Conservation (phyloP, 768 basidiomycete genomes). For the Hemileccinum rubropunctum region DNA sequence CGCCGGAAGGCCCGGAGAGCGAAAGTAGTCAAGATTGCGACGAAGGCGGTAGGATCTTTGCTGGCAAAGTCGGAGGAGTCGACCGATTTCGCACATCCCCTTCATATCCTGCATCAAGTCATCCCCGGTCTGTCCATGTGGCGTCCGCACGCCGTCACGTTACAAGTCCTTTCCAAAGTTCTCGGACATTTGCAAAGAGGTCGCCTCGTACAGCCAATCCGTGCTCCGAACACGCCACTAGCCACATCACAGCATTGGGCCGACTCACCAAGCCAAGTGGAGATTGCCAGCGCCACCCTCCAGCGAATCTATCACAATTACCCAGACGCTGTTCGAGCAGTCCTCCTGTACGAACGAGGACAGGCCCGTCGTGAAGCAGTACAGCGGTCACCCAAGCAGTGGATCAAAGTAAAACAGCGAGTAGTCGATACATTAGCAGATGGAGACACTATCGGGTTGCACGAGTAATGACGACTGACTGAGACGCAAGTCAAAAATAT, state of each 20-base stretch:
- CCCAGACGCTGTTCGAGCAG: conserved; percentile 41
- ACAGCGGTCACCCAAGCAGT: conserved; percentile 16
- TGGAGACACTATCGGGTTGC: conserved; percentile 16
- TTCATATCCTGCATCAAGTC: conserved; percentile 60
- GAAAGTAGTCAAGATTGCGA: conserved; percentile 19
- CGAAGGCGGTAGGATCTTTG: conserved; percentile 8
- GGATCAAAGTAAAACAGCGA: conserved; percentile 15
- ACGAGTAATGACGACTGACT: conserved; percentile 23
- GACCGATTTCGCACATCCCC: conserved; percentile 54
- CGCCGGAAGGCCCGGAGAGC: conserved; percentile 26
- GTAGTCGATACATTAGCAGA: conserved; percentile 26
- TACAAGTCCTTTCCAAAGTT: conserved; percentile 46
- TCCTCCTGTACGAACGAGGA: conserved; percentile 35
- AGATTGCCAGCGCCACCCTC: conserved; percentile 41
- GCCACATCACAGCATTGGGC: conserved; percentile 13
- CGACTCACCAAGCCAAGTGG: conserved; percentile 22
- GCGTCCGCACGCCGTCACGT: conserved; percentile 55
- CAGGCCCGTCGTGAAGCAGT: conserved; percentile 24
- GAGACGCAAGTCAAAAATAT: conserved; percentile 9
- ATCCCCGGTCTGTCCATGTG: conserved; percentile 64
- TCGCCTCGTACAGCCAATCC: conserved; percentile 43
- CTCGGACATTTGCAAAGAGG: conserved; percentile 51
- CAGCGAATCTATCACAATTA: conserved; percentile 46
- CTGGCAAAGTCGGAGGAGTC: conserved; percentile 16
- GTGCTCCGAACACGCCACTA: conserved; percentile 19